A percentile compares a stretch with the other conserved stretches of the same genome.
Evolutionary conservation across 2,329 filamentous ascomycete species (phyloP).

Genomic region (Myrmaecium sp.): DNA sequence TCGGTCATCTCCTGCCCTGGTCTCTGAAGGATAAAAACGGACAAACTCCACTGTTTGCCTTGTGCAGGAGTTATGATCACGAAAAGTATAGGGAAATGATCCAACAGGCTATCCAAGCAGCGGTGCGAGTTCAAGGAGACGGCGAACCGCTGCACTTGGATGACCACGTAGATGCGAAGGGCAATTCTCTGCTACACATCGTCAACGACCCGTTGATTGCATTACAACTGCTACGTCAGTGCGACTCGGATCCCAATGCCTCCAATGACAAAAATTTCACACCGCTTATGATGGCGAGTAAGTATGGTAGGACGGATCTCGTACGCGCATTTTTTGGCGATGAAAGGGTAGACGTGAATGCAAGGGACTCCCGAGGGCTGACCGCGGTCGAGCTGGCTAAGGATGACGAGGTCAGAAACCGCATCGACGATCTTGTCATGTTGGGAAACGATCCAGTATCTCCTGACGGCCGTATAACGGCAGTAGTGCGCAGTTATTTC

Average conservation of each 20-base stretch:
- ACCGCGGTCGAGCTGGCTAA: slow-evolving; percentile 94
- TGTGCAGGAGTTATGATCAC: slow-evolving; percentile 93
- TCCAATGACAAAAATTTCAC: slow-evolving; percentile 92
- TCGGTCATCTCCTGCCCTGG: slow-evolving; percentile 74
- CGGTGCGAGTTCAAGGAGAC: slow-evolving; percentile 59
- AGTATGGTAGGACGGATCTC: slow-evolving; percentile 89
- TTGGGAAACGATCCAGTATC: slow-evolving; percentile 50
- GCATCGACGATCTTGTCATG: slow-evolving; percentile 83
- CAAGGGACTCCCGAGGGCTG: slow-evolving; percentile 71
- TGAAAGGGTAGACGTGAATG: slow-evolving; percentile 66
- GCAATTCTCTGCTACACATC: slow-evolving; percentile 91
- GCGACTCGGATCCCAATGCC: slow-evolving; percentile 91
- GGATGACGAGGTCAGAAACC: slow-evolving; percentile 91
- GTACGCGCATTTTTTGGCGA: slow-evolving; percentile 79
- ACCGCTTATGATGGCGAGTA: slow-evolving; percentile 93
- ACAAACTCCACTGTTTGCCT: slow-evolving; percentile 89
- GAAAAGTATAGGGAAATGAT: slow-evolving; percentile 78
- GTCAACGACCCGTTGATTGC: slow-evolving; percentile 73
- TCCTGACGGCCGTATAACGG: slow-evolving; percentile 67
- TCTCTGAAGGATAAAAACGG: slow-evolving; percentile 85
- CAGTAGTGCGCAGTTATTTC: slow-evolving; percentile 88
- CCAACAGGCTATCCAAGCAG: slow-evolving; percentile 57
- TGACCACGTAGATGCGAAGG: slow-evolving; percentile 81
- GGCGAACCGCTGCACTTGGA: slow-evolving; percentile 71
- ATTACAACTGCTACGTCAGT: slow-evolving; percentile 56